Evolutionary conservation across 2,329 filamentous ascomycete species (phyloP), one percentile per base, ranked within the genome.

Genomic region (Nemania abortiva): DNA sequence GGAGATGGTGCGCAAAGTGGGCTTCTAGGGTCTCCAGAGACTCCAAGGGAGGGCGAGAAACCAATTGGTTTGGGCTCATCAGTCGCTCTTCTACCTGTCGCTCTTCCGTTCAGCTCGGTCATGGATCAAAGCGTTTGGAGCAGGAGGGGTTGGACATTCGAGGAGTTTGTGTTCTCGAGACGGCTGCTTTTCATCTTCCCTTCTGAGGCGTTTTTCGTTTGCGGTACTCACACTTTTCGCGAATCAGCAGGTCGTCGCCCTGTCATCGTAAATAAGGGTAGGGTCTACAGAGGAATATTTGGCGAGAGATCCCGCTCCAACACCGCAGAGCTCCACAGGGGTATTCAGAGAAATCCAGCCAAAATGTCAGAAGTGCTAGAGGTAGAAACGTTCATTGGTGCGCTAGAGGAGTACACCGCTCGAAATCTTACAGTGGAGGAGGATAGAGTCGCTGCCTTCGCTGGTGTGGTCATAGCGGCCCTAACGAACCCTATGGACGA

Each of bases 101-200:
- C 24, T 49, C 2, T 20, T 6, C 6, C 20, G 6, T 29, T 60
- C 4, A 5, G 47, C 1, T 0, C 2, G 1, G 47, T 55, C 3
- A 7, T 66, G 10, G 18, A 50, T 1, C 1, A 24, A 0, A 50
- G n/a, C 4, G 5, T 52, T 1, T 66, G 64, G 64, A 20, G 29
- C n/a, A 4, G 5, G 24, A 56, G 64, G 9, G 64, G 64, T 34
- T 66, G 64, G 64, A 66, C 64, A 10, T 66, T 62, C 9, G 24
- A 66, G 5, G 64, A 66, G 20, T 27, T 57, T 20, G 58, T 66
- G 13, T 66, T 62, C 9, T 66, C 64, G 24, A 56, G 58, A 31
- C 58, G 64, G 7, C 22, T 66, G 22, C 58, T 66, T 13, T 66
- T 57, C 22, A 3, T 66, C 1, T 20, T 66, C 6, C 6, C 6